Conservation (phyloP, 176 grass and related monocot species). For the Secale cereale region DNA sequence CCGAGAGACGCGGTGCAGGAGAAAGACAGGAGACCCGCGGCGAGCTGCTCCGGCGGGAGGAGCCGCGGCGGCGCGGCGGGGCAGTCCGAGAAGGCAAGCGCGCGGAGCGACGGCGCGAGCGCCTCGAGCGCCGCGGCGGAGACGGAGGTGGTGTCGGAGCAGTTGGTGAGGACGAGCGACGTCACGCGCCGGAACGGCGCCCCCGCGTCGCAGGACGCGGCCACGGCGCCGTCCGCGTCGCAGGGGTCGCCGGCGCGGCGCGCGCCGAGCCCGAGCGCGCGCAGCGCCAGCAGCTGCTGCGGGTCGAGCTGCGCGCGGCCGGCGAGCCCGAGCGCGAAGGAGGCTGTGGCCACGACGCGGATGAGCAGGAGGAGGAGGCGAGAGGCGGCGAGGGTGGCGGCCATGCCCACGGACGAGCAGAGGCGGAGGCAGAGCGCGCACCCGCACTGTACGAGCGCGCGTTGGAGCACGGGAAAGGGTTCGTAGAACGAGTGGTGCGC, state of each 20-base stretch:
- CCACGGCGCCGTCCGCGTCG: neutral
- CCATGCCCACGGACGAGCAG: conserved; percentile 7
- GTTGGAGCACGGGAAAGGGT: conserved; percentile 26
- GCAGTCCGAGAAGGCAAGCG: conserved; percentile 55
- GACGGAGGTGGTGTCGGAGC: conserved; percentile 70
- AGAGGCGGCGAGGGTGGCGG: neutral
- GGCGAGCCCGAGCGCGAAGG: neutral
- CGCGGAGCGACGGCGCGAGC: conserved; percentile 56
- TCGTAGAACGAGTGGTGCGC: neutral
- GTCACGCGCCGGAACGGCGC: conserved; percentile 67
- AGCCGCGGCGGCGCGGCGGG: conserved; percentile 51
- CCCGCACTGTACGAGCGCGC: neutral
- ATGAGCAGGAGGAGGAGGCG: conserved; percentile 14
- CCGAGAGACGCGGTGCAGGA: conserved; percentile 64
- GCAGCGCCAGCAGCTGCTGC: conserved; percentile 61
- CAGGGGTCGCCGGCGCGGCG: conserved; percentile 43
- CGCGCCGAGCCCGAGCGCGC: conserved; percentile 61
- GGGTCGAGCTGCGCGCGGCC: conserved; percentile 58
- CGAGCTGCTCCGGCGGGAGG: conserved; percentile 53
- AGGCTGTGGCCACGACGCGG: neutral
- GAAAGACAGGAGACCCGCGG: conserved; percentile 53
- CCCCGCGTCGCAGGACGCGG: conserved; percentile 62
- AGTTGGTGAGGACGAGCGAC: conserved; percentile 72
- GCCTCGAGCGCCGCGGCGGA: conserved; percentile 57
- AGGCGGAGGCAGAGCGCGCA: conserved; percentile 1